phyloP scores from a whole-genome alignment of 1,284 basidiomycete species.

The Lignosus rhinocerotis region DNA sequence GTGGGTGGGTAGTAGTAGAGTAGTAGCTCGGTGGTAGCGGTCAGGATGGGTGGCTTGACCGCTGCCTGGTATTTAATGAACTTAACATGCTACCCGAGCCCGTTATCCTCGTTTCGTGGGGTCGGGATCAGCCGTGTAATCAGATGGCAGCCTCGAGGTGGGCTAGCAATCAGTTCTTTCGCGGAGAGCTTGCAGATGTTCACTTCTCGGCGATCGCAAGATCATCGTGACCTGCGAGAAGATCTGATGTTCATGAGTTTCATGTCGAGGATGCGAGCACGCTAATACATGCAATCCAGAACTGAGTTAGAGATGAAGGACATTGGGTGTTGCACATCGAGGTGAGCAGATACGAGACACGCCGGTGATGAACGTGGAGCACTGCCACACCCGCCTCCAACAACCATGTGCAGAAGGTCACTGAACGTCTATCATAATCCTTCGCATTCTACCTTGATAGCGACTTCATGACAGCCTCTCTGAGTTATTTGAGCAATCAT shows the following conservation, averaged over 20 bases:
- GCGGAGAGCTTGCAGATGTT: background rate
- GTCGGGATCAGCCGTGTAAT: conserved; percentile 2
- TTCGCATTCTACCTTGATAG: too few relatives aligned
- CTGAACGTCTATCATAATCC: too few relatives aligned
- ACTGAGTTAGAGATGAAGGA: too few relatives aligned
- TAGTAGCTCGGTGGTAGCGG: background rate
- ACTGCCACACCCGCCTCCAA: too few relatives aligned
- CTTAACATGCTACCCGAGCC: background rate
- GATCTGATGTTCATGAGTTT: background rate
- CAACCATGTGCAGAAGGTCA: too few relatives aligned
- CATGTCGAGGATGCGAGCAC: background rate
- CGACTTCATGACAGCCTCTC: too few relatives aligned
- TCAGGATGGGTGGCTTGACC: background rate
- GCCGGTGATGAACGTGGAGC: too few relatives aligned
- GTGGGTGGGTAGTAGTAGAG: background rate
- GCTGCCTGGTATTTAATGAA: background rate
- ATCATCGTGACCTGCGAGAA: background rate
- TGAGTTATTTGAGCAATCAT: too few relatives aligned
- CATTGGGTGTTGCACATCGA: too few relatives aligned
- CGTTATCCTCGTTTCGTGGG: background rate
- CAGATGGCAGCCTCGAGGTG: background rate
- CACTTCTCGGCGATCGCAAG: background rate
- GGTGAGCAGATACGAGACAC: too few relatives aligned
- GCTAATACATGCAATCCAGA: background rate
- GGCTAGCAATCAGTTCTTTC: background rate